A percentile compares a stretch with the other conserved stretches of the same genome.
phyloP scores from a whole-genome alignment of 2,329 filamentous ascomycete genomes.

The Diaporthe sp. region DNA sequence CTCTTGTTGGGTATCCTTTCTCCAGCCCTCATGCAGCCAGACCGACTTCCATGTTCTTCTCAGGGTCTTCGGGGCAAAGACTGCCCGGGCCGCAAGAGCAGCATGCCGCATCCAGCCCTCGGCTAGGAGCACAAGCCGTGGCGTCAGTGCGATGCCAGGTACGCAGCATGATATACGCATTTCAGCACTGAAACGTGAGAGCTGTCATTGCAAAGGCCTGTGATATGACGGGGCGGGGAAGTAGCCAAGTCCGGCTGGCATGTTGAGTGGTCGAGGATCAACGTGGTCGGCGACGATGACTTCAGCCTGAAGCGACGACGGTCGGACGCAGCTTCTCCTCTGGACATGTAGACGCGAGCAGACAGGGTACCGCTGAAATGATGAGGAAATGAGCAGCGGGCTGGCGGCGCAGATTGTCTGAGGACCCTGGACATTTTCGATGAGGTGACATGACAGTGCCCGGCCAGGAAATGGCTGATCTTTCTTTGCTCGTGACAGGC shows the following conservation, averaged over 20 bases:
- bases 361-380: constrained; percentile 17
- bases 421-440: constrained; percentile 13
- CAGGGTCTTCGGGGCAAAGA: constrained; percentile 19
- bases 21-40: constrained; percentile 10
- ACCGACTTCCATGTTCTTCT: neutral
- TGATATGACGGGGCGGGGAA: neutral
- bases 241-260: neutral
- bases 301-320: constrained; percentile 2
- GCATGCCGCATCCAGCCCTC: neutral
- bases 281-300: constrained; percentile 20
- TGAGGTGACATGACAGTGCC: constrained; percentile 12
- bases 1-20: neutral
- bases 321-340: neutral
- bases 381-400: constrained; percentile 20
- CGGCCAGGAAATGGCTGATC: neutral
- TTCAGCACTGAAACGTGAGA: neutral
- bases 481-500: constrained; percentile 1
- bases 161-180: neutral
- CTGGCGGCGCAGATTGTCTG: constrained; percentile 9
- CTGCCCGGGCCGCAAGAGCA: constrained; percentile 22
- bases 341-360: neutral
- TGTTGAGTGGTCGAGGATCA: constrained; percentile 1
- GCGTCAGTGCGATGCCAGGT: neutral
- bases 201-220: neutral
- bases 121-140: neutral